Evolutionary conservation across 768 basidiomycete genomes (phyloP).

Genomic region (Rhizopogon vinicolor): DNA sequence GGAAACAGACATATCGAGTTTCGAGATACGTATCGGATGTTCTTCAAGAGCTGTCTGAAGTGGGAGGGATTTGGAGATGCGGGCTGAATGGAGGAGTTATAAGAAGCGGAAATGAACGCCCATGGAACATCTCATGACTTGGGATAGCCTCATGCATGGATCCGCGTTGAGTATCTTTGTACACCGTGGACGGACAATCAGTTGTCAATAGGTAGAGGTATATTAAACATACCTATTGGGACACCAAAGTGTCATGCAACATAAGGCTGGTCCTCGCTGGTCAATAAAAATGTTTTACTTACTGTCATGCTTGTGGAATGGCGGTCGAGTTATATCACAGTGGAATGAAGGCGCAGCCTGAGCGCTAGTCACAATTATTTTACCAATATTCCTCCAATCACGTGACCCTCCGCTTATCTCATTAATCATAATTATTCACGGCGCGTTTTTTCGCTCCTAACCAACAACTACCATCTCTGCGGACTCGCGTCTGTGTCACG

Average conservation of each 20-base stretch:
- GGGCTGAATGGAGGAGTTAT: too few species aligned
- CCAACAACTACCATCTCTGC: constrained; percentile 7
- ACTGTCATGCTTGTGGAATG: too few species aligned
- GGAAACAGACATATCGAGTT: background rate
- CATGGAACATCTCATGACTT: background rate
- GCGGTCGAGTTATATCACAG: too few species aligned
- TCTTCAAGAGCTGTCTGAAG: background rate
- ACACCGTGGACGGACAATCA: background rate
- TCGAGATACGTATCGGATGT: background rate
- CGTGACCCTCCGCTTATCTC: too few species aligned
- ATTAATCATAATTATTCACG: background rate
- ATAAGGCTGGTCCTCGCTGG: too few species aligned
- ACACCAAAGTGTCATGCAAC: too few species aligned
- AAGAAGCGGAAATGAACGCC: too few species aligned
- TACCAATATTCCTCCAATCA: too few species aligned
- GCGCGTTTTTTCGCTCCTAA: background rate
- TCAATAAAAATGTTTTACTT: too few species aligned
- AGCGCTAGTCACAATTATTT: too few species aligned
- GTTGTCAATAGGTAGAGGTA: background rate
- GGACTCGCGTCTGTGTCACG: background rate
- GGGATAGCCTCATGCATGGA: background rate
- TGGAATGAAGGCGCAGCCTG: too few species aligned
- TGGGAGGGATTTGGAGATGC: background rate
- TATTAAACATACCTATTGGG: too few species aligned
- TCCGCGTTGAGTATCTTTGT: background rate